Evolutionary conservation across 345 rosid genomes (phyloP).

Genomic region (Lepidium didymum): DNA sequence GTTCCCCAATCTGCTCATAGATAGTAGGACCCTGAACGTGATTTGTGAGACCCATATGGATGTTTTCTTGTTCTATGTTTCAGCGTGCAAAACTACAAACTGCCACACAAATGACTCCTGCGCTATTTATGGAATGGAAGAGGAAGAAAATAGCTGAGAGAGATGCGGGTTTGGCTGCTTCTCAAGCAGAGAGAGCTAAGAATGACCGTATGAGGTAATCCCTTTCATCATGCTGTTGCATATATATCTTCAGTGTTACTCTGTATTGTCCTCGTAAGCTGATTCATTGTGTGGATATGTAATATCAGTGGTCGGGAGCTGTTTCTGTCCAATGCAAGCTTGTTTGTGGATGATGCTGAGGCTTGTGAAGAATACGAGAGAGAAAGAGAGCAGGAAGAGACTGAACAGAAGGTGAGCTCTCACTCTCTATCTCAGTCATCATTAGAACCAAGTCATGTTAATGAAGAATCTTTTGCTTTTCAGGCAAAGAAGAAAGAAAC

Average conservation of each 20-base stretch:
- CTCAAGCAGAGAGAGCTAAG: constrained; percentile 92
- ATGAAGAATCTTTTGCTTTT: constrained; percentile 4
- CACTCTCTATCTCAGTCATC: neutral
- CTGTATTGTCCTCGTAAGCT: constrained; percentile 12
- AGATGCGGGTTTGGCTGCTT: constrained; percentile 77
- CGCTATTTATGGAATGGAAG: constrained; percentile 88
- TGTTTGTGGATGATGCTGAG: constrained; percentile 95
- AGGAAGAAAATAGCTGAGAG: constrained; percentile 69
- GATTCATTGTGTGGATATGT: constrained; percentile 14
- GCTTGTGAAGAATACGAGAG: constrained; percentile 82
- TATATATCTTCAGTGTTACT: neutral
- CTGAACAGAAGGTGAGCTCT: constrained; percentile 38
- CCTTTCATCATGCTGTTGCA: neutral
- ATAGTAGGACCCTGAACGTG: neutral
- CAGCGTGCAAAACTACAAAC: constrained; percentile 69
- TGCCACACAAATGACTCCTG: constrained; percentile 83
- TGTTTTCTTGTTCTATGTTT: constrained; percentile 13
- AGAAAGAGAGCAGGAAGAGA: constrained; percentile 53
- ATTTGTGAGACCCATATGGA: neutral
- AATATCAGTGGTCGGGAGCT: constrained; percentile 86
- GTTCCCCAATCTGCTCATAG: neutral
- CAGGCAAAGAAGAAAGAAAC: constrained; percentile 28
- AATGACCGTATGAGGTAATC: constrained; percentile 92
- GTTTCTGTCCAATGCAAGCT: constrained; percentile 78
- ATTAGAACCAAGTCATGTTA: neutral